Conservation (phyloP, 169 alveolate genomes). For the Plasmodium falciparum region DNA sequence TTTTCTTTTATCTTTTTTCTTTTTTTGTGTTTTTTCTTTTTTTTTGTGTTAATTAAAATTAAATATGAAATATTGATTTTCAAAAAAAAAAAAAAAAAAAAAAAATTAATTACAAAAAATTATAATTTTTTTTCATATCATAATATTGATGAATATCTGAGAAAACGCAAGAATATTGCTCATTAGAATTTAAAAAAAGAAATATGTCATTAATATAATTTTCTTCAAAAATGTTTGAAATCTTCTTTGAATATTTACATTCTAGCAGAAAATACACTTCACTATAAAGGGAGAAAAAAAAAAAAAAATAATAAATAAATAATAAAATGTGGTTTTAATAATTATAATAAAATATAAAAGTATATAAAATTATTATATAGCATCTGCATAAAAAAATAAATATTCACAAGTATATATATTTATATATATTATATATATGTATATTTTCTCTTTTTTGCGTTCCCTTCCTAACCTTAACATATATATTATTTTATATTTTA, state of each 20-base stretch:
- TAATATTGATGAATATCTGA: conserved; percentile 48
- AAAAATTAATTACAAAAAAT: conserved; percentile 10
- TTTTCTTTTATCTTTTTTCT: too few species aligned
- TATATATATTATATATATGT: not conserved
- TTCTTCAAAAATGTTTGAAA: conserved; percentile 30
- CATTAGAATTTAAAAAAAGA: conserved; percentile 53
- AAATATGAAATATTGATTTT: not conserved
- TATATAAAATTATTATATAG: not conserved
- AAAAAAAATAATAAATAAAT: not conserved
- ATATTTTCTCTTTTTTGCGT: not conserved
- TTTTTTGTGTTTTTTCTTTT: conserved; percentile 12
- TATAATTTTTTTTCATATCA: conserved; percentile 40
- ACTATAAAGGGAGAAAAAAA: conserved; percentile 28
- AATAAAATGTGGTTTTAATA: too few species aligned
- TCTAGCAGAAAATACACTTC: conserved; percentile 40
- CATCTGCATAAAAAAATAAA: not conserved
- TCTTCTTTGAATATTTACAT: conserved; percentile 25
- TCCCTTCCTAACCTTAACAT: conserved; percentile 30
- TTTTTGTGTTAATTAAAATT: not conserved
- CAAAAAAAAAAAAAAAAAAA: conserved; percentile 6
- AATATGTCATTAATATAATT: conserved; percentile 52
- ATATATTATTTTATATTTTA: conserved; percentile 49
- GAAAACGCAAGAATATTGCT: conserved; percentile 38
- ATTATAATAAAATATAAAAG: not conserved
- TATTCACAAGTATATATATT: not conserved